Evolutionary conservation across 2,329 filamentous ascomycete species (phyloP).

Genomic region (Tolypocladium amazonense): DNA sequence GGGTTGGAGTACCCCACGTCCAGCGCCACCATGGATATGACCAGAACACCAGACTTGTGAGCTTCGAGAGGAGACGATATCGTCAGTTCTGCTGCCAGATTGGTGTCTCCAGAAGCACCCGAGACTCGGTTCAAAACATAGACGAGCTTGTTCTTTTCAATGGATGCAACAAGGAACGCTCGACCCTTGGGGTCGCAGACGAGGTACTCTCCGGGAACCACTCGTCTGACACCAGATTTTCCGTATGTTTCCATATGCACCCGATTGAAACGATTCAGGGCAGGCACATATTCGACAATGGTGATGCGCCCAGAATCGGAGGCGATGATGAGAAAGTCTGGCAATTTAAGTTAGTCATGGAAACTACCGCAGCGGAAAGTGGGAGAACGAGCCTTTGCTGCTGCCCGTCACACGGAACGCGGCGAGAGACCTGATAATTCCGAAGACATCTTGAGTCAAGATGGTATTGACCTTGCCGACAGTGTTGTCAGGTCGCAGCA

Average conservation of each 20-base stretch:
- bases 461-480: conserved; percentile 80
- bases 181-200: conserved; percentile 92
- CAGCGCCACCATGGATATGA: conserved; percentile 76
- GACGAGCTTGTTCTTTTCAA: conserved; percentile 99
- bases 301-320: conserved; percentile 94
- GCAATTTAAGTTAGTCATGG: conserved; percentile 15
- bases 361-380: neutral
- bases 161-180: conserved; percentile 85
- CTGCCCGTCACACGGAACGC: conserved; percentile 88
- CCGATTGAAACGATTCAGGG: conserved; percentile 77
- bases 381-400: conserved; percentile 71
- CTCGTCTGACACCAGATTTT: conserved; percentile 88
- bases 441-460: conserved; percentile 88
- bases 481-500: conserved; percentile 75
- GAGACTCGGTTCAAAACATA: conserved; percentile 95
- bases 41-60: conserved; percentile 83
- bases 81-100: conserved; percentile 53
- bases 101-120: conserved; percentile 30
- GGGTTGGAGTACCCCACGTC: conserved; percentile 97
- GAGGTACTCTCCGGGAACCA: conserved; percentile 91
- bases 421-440: conserved; percentile 82
- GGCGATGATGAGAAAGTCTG: conserved; percentile 92
- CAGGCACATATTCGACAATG: conserved; percentile 81
- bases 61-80: conserved; percentile 97
- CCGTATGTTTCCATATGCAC: conserved; percentile 96